These are phyloP conservation scores for Chytriomyces hyalinus DNA, from an alignment of 192 early-diverging fungal genomes.

Conservation along the genomic window DNA sequence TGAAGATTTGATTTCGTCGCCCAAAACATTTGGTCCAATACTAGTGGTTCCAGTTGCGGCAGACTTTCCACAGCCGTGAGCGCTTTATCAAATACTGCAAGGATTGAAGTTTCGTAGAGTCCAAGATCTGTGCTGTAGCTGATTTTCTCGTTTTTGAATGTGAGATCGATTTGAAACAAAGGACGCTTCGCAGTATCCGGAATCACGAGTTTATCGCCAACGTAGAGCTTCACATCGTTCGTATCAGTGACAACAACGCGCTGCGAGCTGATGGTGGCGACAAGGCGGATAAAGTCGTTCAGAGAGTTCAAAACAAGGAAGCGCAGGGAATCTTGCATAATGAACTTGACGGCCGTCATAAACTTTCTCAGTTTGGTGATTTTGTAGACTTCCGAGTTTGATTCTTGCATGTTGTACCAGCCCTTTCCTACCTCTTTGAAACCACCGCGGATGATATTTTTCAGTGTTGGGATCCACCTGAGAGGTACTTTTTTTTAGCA, in stretches of 20 bases:
- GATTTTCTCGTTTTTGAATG: constrained; percentile 56
- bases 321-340: constrained; percentile 68
- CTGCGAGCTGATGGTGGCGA: constrained; percentile 52
- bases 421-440: constrained; percentile 70
- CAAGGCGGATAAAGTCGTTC: constrained; percentile 53
- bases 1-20: constrained; percentile 61
- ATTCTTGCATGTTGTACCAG: constrained; percentile 70
- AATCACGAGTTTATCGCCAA: constrained; percentile 36
- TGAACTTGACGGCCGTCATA: constrained; percentile 66
- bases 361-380: constrained; percentile 64
- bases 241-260: constrained; percentile 57
- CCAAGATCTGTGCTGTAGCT: constrained; percentile 58
- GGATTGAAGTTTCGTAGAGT: constrained; percentile 49
- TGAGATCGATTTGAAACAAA: constrained; percentile 60
- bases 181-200: constrained; percentile 52
- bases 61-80: constrained; percentile 55
- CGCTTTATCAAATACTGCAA: constrained; percentile 62
- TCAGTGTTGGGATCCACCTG: constrained; percentile 62
- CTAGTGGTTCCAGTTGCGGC: constrained; percentile 63
- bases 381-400: constrained; percentile 66
- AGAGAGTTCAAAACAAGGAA: constrained; percentile 63
- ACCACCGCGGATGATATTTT: constrained; percentile 54
- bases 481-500: background rate
- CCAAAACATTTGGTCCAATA: constrained; percentile 69
- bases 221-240: constrained; percentile 56